These are phyloP conservation scores for Gastrolobium bilobum DNA, from an alignment of 306 rosid genomes.

Conservation along the genomic window DNA sequence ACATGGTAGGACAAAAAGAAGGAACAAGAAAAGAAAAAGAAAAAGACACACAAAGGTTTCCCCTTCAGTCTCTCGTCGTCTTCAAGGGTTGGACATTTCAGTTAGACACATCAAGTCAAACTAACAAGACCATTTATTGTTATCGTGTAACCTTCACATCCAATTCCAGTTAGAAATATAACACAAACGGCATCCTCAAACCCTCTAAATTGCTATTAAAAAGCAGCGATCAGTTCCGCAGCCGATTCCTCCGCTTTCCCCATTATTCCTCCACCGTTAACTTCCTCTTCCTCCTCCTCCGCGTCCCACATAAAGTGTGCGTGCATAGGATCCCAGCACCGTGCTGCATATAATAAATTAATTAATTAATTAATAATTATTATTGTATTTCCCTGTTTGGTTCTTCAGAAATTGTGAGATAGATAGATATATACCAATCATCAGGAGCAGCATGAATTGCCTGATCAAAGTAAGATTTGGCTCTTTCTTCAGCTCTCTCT, in stretches of 20 bases:
- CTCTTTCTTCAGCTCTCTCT: slow-evolving; percentile 67
- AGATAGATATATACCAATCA: slow-evolving; percentile 60
- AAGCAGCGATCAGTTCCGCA: slow-evolving; percentile 54
- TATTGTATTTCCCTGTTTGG: background rate
- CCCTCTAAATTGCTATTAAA: slow-evolving; percentile 17
- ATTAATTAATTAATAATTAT: background rate
- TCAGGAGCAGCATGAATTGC: slow-evolving; percentile 74
- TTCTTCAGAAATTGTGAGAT: background rate
- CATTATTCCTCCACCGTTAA: slow-evolving; percentile 11
- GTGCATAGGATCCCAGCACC: slow-evolving; percentile 83
- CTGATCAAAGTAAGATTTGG: slow-evolving; percentile 73
- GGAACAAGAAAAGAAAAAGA: slow-evolving; percentile 21
- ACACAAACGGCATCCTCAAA: slow-evolving; percentile 31
- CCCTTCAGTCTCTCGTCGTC: slow-evolving; percentile 39
- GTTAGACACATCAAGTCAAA: slow-evolving; percentile 34
- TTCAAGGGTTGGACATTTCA: slow-evolving; percentile 32
- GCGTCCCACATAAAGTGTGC: slow-evolving; percentile 80
- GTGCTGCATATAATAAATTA: slow-evolving; percentile 46
- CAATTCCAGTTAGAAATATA: slow-evolving; percentile 37
- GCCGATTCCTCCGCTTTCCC: slow-evolving; percentile 27
- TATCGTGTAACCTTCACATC: slow-evolving; percentile 20
- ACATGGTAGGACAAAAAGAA: slow-evolving; percentile 7
- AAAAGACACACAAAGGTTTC: slow-evolving; percentile 17
- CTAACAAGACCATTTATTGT: slow-evolving; percentile 32
- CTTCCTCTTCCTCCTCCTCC: slow-evolving; percentile 54